Evolutionary conservation across 805 yeast species (phyloP).

Genomic region (Candida berthetii): DNA sequence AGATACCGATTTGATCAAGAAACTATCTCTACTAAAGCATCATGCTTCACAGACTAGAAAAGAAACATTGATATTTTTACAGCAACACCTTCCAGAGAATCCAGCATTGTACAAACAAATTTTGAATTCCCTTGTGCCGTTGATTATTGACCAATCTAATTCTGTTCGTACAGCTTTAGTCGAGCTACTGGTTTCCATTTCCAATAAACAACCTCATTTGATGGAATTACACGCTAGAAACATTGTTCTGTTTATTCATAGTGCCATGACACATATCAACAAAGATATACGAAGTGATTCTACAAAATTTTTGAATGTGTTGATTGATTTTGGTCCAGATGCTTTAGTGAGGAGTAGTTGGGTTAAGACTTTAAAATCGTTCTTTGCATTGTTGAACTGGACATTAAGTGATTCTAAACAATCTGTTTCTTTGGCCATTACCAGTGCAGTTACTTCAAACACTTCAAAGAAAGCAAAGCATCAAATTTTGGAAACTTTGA

Average conservation of each 20-base stretch:
- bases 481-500: conserved; percentile 30
- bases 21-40: conserved; percentile 67
- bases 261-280: conserved; percentile 90
- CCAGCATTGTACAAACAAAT: conserved; percentile 52
- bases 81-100: conserved; percentile 44
- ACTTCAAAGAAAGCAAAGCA: conserved; percentile 13
- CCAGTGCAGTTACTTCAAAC: conserved; percentile 21
- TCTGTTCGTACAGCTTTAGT: conserved; percentile 57
- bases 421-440: conserved; percentile 24
- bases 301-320: conserved; percentile 54
- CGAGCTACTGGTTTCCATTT: conserved; percentile 40
- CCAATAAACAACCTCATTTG: conserved; percentile 44
- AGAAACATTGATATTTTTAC: conserved; percentile 56
- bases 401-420: conserved; percentile 30
- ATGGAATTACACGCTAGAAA: conserved; percentile 54
- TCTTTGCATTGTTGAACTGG: conserved; percentile 75
- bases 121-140: conserved; percentile 50
- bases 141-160: conserved; percentile 52
- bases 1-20: conserved; percentile 47
- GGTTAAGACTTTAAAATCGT: conserved; percentile 61
- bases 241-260: conserved; percentile 68
- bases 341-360: conserved; percentile 59
- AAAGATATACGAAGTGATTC: conserved; percentile 73
- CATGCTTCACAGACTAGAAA: conserved; percentile 66
- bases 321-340: conserved; percentile 49